Base-by-base conservation (phyloP, 2,329 filamentous ascomycete species). In the Penicillium sp. region DNA sequence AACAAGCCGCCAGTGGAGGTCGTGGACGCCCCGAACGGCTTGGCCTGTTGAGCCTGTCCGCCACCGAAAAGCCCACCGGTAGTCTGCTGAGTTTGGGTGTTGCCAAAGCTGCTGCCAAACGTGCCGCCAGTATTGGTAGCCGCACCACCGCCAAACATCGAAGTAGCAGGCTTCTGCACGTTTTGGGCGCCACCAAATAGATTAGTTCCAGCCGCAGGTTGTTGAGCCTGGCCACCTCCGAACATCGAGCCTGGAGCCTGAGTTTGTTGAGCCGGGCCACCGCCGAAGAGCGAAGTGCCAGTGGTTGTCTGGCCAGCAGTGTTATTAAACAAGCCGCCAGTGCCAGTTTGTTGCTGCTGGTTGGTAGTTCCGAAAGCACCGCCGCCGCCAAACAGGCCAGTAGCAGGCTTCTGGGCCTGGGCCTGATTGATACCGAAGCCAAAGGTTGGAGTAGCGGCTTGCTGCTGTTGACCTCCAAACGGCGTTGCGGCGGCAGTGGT, bases 11-110 rank as follows among this genome's bases (percentile, higher is more conserved):
- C 79, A 47, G 79, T 76, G 60, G 72, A 40, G 26, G 63, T 75
- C 4, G 76, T 73, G 7, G 78, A 75, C 17, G 83, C 61, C 17
- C 69, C 85, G 64, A 89, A 88, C 15, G 86, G 83, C 68, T 86
- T 87, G 59, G 83, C 80, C 67, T 85, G 81, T 68, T 86, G 84
- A 50, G 76, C 79, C 67, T 83, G 74, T 71, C 68, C 68, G 47
- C 67, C 68, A 33, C 79, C 79, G 63, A 85, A 84, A 30, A 84
- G 68, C 30, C 81, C 74, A 35, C 74, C 71, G 38, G 72, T 71
- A 37, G 81, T 72, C 61, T 76, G 68, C 71, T 79, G 76, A 70
- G 73, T 77, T 64, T 83, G 81, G 24, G 72, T 76, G 63, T 75
- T 76, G 22, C 80, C 81, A 62, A 84, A 83, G 6, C 72, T 74